A percentile compares a stretch with the other conserved stretches of the same genome.
phyloP scores from a whole-genome alignment of 352 stramenopile genomes.

The Phytophthora ramorum region DNA sequence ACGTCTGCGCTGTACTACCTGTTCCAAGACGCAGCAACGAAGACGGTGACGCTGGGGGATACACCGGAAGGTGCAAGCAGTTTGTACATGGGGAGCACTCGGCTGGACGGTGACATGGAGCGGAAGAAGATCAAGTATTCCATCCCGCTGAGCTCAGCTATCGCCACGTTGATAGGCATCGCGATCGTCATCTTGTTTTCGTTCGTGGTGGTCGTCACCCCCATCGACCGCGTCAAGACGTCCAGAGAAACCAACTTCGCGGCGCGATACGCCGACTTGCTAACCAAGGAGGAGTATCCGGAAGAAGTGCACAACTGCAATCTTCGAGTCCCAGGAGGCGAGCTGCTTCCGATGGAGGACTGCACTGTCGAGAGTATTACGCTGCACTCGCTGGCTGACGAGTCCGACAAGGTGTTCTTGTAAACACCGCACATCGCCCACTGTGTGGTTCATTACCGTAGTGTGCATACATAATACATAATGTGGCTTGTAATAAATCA shows the following conservation, averaged over 20 bases:
- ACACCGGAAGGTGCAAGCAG: conserved; percentile 6
- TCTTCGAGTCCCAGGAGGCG: conserved; percentile 27
- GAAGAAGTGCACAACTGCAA: conserved; percentile 42
- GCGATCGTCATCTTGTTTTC: conserved; percentile 38
- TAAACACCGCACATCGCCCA: conserved; percentile 12
- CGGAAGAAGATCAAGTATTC: conserved; percentile 59
- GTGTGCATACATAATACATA: neutral
- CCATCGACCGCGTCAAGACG: conserved; percentile 41
- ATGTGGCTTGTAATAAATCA: neutral
- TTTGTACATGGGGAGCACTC: conserved; percentile 32
- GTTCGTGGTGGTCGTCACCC: conserved; percentile 36
- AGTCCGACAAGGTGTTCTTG: conserved; percentile 25
- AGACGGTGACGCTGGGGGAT: conserved; percentile 21
- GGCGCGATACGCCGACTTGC: conserved; percentile 35
- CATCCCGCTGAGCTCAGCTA: conserved; percentile 42
- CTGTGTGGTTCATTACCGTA: neutral
- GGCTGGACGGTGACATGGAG: conserved; percentile 46
- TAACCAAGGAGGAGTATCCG: conserved; percentile 50
- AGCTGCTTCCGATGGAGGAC: conserved; percentile 43
- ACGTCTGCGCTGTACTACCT: conserved; percentile 62
- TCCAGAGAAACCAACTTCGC: conserved; percentile 39
- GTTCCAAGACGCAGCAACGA: conserved; percentile 50
- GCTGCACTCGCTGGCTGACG: conserved; percentile 27
- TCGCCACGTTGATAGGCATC: conserved; percentile 53
- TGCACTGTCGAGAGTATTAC: conserved; percentile 53